A percentile compares a stretch with the other conserved stretches of the same genome.
phyloP scores from a whole-genome alignment of 2,329 filamentous ascomycete genomes.

The Coniochaeta ligniaria region DNA sequence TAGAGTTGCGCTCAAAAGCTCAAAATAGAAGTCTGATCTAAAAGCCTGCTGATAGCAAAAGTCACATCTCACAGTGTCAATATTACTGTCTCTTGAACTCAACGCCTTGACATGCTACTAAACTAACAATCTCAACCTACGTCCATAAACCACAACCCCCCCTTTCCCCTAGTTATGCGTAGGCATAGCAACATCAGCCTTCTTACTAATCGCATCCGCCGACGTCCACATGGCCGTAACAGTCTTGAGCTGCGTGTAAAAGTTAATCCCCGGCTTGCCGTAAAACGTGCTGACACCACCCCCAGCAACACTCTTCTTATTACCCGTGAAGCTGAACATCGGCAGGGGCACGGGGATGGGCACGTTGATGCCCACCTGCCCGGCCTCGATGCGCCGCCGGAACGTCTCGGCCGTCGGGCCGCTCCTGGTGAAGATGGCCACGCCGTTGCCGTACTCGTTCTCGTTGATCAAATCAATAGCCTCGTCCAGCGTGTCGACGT shows the following conservation, averaged over 20 bases:
- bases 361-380: slow-evolving; percentile 81
- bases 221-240: slow-evolving; percentile 87
- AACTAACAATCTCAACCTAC: not conserved
- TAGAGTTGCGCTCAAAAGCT: too few species aligned
- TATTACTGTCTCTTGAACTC: too few species aligned
- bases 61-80: too few species aligned
- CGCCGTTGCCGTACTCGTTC: slow-evolving; percentile 83
- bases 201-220: slow-evolving; percentile 76
- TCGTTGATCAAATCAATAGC: slow-evolving; percentile 75
- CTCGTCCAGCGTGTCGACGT: slow-evolving; percentile 70
- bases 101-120: not conserved
- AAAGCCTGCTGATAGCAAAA: too few species aligned
- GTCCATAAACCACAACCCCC: not conserved
- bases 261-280: slow-evolving; percentile 83
- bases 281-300: slow-evolving; percentile 94
- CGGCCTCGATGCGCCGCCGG: slow-evolving; percentile 74
- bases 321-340: slow-evolving; percentile 67
- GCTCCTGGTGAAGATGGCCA: slow-evolving; percentile 75
- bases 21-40: too few species aligned
- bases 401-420: slow-evolving; percentile 72
- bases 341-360: slow-evolving; percentile 67
- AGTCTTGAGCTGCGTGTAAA: slow-evolving; percentile 97
- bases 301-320: slow-evolving; percentile 87
- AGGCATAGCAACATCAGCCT: slow-evolving; percentile 87
- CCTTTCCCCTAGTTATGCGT: slow-evolving; percentile 28